phyloP scores from a whole-genome alignment of 495 filamentous ascomycete genomes.

The Aspergillus mulundensis region DNA sequence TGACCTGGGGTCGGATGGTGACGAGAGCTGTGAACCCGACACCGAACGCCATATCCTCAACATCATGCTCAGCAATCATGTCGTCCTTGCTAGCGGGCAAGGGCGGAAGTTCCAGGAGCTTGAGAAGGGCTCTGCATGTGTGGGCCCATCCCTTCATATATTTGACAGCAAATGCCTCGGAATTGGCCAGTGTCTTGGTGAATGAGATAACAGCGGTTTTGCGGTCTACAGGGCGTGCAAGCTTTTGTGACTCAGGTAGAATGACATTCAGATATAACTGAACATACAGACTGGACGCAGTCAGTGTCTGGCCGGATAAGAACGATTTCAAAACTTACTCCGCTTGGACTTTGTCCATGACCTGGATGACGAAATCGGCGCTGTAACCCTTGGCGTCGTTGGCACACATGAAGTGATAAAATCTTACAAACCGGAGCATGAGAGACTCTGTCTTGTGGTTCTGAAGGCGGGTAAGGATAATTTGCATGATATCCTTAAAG shows the following conservation, averaged over 20 bases:
- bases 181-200: slow-evolving; percentile 83
- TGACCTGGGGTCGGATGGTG: slow-evolving; percentile 66
- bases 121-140: slow-evolving; percentile 79
- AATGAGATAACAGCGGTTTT: slow-evolving; percentile 91
- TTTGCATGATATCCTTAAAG: slow-evolving; percentile 71
- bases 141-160: slow-evolving; percentile 84
- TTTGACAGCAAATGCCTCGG: slow-evolving; percentile 67
- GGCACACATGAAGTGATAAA: slow-evolving; percentile 87
- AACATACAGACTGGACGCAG: slow-evolving; percentile 61
- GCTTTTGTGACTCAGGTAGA: slow-evolving; percentile 79
- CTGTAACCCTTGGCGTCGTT: slow-evolving; percentile 72
- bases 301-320: slow-evolving; percentile 20
- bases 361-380: slow-evolving; percentile 80
- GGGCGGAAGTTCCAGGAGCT: slow-evolving; percentile 83
- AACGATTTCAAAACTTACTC: slow-evolving; percentile 45
- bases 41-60: slow-evolving; percentile 91
- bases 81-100: slow-evolving; percentile 69
- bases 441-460: slow-evolving; percentile 73
- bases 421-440: slow-evolving; percentile 75
- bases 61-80: slow-evolving; percentile 73
- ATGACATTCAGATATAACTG: slow-evolving; percentile 81
- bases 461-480: slow-evolving; percentile 81
- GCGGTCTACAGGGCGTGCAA: slow-evolving; percentile 81
- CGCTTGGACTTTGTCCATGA: slow-evolving; percentile 74
- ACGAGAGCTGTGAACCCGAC: slow-evolving; percentile 88